Conservation (phyloP, 495 filamentous ascomycete genomes). For the Aspergillus campestris region DNA sequence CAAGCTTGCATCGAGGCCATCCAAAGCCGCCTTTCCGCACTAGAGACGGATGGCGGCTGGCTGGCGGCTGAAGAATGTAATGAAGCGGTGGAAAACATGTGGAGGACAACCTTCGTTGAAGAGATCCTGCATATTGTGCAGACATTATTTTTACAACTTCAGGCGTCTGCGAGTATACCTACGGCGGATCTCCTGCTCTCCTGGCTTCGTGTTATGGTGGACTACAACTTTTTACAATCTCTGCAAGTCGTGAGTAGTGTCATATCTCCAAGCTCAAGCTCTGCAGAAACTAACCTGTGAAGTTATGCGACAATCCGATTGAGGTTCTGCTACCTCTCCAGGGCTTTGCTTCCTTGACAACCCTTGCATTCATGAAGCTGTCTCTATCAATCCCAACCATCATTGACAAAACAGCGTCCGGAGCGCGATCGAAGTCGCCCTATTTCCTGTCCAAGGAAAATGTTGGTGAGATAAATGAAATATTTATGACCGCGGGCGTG, state of each 20-base stretch:
- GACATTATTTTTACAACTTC: conserved; percentile 61
- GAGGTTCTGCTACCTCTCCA: conserved; percentile 55
- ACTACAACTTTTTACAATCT: conserved; percentile 54
- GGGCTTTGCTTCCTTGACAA: conserved; percentile 60
- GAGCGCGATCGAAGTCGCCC: conserved; percentile 28
- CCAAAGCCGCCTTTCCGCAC: conserved; percentile 31
- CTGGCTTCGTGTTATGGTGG: conserved; percentile 67
- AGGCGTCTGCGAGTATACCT: conserved; percentile 45
- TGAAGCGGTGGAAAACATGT: conserved; percentile 50
- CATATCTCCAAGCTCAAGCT: neutral
- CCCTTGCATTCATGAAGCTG: conserved; percentile 66
- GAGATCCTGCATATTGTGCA: conserved; percentile 68
- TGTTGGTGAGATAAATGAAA: conserved; percentile 55
- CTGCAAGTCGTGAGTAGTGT: conserved; percentile 44
- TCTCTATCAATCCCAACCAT: conserved; percentile 32
- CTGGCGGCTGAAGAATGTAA: conserved; percentile 33
- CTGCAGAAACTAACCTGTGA: conserved; percentile 14
- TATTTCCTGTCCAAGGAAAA: conserved; percentile 57
- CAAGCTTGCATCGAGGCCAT: conserved; percentile 38
- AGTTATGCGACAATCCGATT: conserved; percentile 35
- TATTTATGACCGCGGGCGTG: conserved; percentile 45
- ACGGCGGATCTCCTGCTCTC: conserved; percentile 49
- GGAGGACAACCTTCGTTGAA: conserved; percentile 52
- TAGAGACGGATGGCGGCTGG: conserved; percentile 47
- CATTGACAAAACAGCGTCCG: conserved; percentile 10